These are phyloP conservation scores for Didymella arachidicola DNA, from an alignment of 2,329 filamentous ascomycete genomes.

Conservation along the genomic window DNA sequence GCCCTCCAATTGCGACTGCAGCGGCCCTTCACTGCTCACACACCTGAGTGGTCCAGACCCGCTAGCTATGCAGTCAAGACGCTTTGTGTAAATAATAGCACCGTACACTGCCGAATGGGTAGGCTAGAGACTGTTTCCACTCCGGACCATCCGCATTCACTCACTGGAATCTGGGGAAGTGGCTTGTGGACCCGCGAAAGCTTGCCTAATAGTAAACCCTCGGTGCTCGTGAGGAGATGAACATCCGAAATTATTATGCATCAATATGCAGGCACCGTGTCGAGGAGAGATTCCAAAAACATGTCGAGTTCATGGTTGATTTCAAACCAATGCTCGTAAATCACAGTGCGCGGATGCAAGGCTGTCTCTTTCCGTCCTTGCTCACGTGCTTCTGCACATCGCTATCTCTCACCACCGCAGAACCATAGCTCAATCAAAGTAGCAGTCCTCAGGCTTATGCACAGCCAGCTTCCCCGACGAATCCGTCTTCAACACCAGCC, in stretches of 20 bases:
- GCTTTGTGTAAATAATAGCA: slow-evolving; percentile 9
- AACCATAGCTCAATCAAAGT: slow-evolving; percentile 43
- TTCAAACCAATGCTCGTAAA: slow-evolving; percentile 1
- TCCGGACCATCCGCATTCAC: slow-evolving; percentile 14
- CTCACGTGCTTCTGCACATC: slow-evolving; percentile 4
- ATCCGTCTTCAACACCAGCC: slow-evolving; percentile 52
- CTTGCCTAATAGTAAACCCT: slow-evolving; percentile 2
- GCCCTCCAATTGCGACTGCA: slow-evolving; percentile 14
- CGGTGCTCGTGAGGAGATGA: background rate
- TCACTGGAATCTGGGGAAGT: slow-evolving; percentile 20
- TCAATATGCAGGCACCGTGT: background rate
- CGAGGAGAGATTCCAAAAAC: background rate
- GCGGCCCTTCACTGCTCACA: slow-evolving; percentile 4
- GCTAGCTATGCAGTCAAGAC: slow-evolving; percentile 10
- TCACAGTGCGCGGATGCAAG: slow-evolving; percentile 7
- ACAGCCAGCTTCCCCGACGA: slow-evolving; percentile 53
- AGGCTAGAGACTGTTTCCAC: slow-evolving; percentile 10
- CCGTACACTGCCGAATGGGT: slow-evolving; percentile 11
- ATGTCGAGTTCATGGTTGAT: background rate
- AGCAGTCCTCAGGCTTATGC: slow-evolving; percentile 55
- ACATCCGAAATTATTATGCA: background rate
- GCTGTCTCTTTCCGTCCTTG: slow-evolving; percentile 4
- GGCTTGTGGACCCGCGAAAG: slow-evolving; percentile 17
- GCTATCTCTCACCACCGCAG: background rate
- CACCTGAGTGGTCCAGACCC: slow-evolving; percentile 14